Conservation (phyloP, 495 filamentous ascomycete species). For the Paragyromitra xinjiangensis region DNA sequence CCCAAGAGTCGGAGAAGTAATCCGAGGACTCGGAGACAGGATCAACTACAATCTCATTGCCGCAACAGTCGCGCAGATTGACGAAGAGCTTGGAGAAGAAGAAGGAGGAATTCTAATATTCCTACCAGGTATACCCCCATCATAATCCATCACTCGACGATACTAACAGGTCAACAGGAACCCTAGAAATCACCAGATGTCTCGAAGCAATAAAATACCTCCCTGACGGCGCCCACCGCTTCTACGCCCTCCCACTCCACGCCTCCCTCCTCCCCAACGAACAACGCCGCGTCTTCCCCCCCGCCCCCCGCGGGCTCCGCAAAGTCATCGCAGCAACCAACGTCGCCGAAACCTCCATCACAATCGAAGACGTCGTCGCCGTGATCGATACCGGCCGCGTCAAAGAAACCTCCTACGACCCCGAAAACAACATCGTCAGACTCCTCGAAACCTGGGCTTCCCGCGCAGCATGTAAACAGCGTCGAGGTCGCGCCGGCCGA, state of each 20-base stretch:
- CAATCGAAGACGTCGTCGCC: conserved; percentile 94
- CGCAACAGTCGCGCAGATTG: conserved; percentile 79
- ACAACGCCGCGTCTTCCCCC: conserved; percentile 84
- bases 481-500: conserved; percentile 92
- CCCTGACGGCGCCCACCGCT: conserved; percentile 62
- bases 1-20: conserved; percentile 68
- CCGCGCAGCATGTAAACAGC: conserved; percentile 91
- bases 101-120: conserved; percentile 93
- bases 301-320: conserved; percentile 77
- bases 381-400: conserved; percentile 95
- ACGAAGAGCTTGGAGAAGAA: conserved; percentile 72
- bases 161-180: conserved; percentile 54
- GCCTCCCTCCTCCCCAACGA: conserved; percentile 87
- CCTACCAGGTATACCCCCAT: conserved; percentile 69
- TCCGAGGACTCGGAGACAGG: conserved; percentile 78
- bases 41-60: conserved; percentile 94
- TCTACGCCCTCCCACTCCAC: conserved; percentile 87
- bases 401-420: conserved; percentile 95
- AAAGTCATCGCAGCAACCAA: conserved; percentile 96
- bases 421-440: conserved; percentile 90
- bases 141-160: conserved; percentile 38
- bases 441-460: conserved; percentile 96
- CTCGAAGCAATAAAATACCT: conserved; percentile 73
- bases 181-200: conserved; percentile 85
- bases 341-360: conserved; percentile 97